Evolutionary conservation across 371 early-diverging fungal genomes (phyloP), one percentile per base, ranked within the genome.

Genomic region (Apophysomyces variabilis): DNA sequence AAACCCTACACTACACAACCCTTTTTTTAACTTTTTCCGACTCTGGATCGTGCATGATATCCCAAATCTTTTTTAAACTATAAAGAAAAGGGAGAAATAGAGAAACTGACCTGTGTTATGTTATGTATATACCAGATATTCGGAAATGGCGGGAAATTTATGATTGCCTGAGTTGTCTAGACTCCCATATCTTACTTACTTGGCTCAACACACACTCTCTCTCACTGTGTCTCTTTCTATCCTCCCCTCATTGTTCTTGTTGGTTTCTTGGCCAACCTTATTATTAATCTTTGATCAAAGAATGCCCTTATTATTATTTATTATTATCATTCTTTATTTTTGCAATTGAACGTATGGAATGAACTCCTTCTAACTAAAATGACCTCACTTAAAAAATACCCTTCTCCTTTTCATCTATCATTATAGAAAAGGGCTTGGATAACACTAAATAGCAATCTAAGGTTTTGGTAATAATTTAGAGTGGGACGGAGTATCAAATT

Each of bases 261-360:
- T 50, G 54, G 54, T 50, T 50, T 50, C 54, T 50, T 50, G 54
- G 54, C 54, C 54, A 50, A 50, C 54, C 54, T 50, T 50, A 50
- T 50, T 50, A 50, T 50, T 50, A 50, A 50, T 50, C 54, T 50
- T 47, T 47, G 3, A 3, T 50, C 21, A 26, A 50, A 50, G 54
- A 50, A 50, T 50, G 54, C 16, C 21, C n/a, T 18, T 47, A 14
- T n/a, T 47, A 14, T 13, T 45, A n/a, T 45, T 18, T 47, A 14
- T n/a, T 47, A 14, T 13, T 45, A n/a, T 45, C 54, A 50, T 50
- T 50, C 54, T 21, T 50, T 50, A 50, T 50, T 50, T 57, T 37
- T 64, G 3, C 43, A 60, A 32, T 62, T 56, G 60, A 1, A 78
- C 72, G 54, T 71, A 72, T 32, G 74, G 78, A 41, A 78, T 64